These are phyloP conservation scores for Periconia sp. DNA, from an alignment of 2,329 filamentous ascomycete genomes.

Conservation along the genomic window DNA sequence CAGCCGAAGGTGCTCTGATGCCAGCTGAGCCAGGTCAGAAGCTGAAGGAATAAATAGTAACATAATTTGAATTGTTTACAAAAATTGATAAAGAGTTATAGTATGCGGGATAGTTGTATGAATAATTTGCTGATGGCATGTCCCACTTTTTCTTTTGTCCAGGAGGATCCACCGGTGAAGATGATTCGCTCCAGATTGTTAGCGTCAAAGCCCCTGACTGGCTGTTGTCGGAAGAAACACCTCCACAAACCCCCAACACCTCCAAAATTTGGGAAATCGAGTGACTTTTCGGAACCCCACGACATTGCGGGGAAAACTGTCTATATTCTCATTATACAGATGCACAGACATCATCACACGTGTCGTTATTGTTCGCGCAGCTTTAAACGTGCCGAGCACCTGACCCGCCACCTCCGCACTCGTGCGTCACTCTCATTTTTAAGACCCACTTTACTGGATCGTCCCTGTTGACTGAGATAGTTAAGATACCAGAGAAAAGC, in stretches of 20 bases:
- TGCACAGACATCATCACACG: constrained; percentile 28
- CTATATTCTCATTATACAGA: constrained; percentile 5
- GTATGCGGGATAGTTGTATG: too few species aligned
- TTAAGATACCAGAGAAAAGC: constrained; percentile 34
- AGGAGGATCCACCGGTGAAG: too few species aligned
- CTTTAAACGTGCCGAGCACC: constrained; percentile 35
- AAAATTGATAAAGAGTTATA: too few species aligned
- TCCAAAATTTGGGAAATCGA: constrained; percentile 6
- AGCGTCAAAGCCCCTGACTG: neutral
- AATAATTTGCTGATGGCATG: too few species aligned
- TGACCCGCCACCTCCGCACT: constrained; percentile 34
- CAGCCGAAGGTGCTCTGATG: constrained; percentile 61
- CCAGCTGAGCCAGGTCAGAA: constrained; percentile 59
- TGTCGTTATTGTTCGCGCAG: constrained; percentile 28
- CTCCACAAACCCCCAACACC: constrained; percentile 15
- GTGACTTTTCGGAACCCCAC: constrained; percentile 1
- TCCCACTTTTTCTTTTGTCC: too few species aligned
- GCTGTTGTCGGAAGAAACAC: constrained; percentile 5
- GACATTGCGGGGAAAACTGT: neutral
- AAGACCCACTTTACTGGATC: neutral
- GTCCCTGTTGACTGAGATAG: constrained; percentile 11
- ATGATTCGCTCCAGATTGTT: neutral
- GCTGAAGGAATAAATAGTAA: constrained; percentile 44
- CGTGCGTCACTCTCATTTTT: constrained; percentile 21
- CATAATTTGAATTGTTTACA: neutral